Evolutionary conservation across 345 rosid genomes (phyloP), one percentile per base, ranked within the genome.

Genomic region (Melaleuca alternifolia): DNA sequence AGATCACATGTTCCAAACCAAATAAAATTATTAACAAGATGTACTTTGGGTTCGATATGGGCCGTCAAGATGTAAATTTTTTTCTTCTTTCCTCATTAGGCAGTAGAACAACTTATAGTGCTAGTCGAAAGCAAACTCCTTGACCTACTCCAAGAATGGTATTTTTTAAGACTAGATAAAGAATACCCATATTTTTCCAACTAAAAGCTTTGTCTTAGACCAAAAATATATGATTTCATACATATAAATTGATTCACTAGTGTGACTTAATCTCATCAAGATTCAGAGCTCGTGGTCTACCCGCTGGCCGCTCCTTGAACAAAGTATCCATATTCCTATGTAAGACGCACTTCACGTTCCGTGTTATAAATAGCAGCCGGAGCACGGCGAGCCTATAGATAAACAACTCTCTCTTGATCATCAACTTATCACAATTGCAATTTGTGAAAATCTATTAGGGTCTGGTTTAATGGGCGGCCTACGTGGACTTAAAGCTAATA

Each of bases 301-400:
- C 7, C 26, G 21, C 13, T 20, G 10, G 57, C 24, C 26, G 21
- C 57, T 54, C 21, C 5, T 18, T 33, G 3, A 71, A 71, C 2
- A n/a, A 54, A 71, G 18, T 71, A 18, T 20, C 12, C 10, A 37
- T 71, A 16, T 18, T 4, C 3, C 11, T 9, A 71, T 1, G 3
- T 18, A 9, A 71, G n/a, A 71, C 37, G 7, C 3, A 16, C 3
- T 11, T 57, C 46, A 9, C 12, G 9, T 8, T 33, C 1, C 9
- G 20, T 2, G 2, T 71, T 0, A 16, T 6, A 4, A 0, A 33
- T 3, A 8, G 0, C 0, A 33, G 1, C 18, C 6, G 0, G 41
- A 65, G 21, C 2, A 65, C 4, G 24, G 41, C 3, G 2, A 71
- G 3, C 18, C 1, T 1, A 18, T 33, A 9, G 3, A 18, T 18